Evolutionary conservation across 495 filamentous ascomycete species (phyloP).

Genomic region (Delitschia confertaspora): DNA sequence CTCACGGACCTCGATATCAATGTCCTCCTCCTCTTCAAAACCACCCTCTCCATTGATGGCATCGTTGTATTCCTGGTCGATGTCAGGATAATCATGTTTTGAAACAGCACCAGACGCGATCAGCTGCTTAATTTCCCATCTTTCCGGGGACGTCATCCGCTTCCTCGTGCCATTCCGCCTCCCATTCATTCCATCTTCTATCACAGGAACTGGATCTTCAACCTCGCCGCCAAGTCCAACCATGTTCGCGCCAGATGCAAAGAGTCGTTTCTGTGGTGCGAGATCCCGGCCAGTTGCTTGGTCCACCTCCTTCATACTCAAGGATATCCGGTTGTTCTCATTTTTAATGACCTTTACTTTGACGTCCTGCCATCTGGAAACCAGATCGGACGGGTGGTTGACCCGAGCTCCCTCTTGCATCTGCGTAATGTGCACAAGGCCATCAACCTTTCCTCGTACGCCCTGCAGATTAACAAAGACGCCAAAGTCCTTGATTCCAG

Average conservation of each 20-base stretch:
- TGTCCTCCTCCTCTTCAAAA: conserved; percentile 92
- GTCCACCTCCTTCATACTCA: conserved; percentile 97
- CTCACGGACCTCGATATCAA: conserved; percentile 93
- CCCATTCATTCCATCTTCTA: conserved; percentile 52
- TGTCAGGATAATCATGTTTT: conserved; percentile 83
- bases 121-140: conserved; percentile 95
- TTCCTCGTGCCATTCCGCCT: conserved; percentile 59
- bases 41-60: conserved; percentile 76
- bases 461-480: conserved; percentile 89
- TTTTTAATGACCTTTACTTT: conserved; percentile 92
- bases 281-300: conserved; percentile 82
- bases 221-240: conserved; percentile 51
- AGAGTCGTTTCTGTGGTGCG: conserved; percentile 66
- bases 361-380: conserved; percentile 71
- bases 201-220: conserved; percentile 50
- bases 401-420: conserved; percentile 80
- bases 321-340: conserved; percentile 65
- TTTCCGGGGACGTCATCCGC: conserved; percentile 87
- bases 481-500: conserved; percentile 89
- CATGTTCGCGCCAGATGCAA: conserved; percentile 91
- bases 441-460: conserved; percentile 80
- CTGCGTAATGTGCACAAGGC: conserved; percentile 92
- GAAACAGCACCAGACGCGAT: conserved; percentile 91
- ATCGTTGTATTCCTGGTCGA: conserved; percentile 88
- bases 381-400: conserved; percentile 82